Conservation (phyloP, 2,329 filamentous ascomycete species). For the Ophiostoma perfectum region DNA sequence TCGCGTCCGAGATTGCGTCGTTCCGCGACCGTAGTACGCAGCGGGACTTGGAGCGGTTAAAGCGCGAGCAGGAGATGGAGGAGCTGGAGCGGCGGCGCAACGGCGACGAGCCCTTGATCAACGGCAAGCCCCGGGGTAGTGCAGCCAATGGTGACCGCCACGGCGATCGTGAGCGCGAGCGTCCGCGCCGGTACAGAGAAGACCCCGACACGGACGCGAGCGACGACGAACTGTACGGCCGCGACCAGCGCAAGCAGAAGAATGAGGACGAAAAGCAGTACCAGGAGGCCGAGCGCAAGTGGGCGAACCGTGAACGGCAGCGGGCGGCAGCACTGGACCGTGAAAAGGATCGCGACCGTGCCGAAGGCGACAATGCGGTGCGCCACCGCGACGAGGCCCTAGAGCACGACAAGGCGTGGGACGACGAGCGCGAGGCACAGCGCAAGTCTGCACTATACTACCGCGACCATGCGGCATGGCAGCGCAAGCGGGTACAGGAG, state of each 20-base stretch:
- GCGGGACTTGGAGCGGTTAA: conserved; percentile 79
- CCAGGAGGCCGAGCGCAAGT: conserved; percentile 79
- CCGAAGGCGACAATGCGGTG: conserved; percentile 62
- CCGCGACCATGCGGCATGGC: conserved; percentile 77
- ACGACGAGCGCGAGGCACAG: conserved; percentile 77
- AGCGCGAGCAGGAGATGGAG: conserved; percentile 87
- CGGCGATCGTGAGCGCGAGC: conserved; percentile 2
- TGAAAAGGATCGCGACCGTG: conserved; percentile 72
- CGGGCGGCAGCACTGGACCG: conserved; percentile 79
- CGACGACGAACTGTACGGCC: conserved; percentile 75
- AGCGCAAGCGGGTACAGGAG: conserved; percentile 69
- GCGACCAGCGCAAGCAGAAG: conserved; percentile 64
- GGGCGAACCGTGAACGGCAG: conserved; percentile 82
- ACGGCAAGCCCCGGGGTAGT: conserved; percentile 36
- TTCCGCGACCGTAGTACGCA: conserved; percentile 89
- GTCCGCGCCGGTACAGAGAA: conserved; percentile 6
- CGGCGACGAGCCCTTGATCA: conserved; percentile 47
- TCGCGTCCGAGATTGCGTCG: conserved; percentile 86
- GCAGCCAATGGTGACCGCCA: background rate
- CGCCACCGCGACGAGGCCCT: conserved; percentile 66
- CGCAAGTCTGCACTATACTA: conserved; percentile 78
- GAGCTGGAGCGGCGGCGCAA: conserved; percentile 70
- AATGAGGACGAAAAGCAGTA: conserved; percentile 75
- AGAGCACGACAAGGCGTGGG: conserved; percentile 62
- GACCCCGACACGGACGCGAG: conserved; percentile 84